Evolutionary conservation across 768 basidiomycete species (phyloP).

Genomic region (Butyriboletus loyo): DNA sequence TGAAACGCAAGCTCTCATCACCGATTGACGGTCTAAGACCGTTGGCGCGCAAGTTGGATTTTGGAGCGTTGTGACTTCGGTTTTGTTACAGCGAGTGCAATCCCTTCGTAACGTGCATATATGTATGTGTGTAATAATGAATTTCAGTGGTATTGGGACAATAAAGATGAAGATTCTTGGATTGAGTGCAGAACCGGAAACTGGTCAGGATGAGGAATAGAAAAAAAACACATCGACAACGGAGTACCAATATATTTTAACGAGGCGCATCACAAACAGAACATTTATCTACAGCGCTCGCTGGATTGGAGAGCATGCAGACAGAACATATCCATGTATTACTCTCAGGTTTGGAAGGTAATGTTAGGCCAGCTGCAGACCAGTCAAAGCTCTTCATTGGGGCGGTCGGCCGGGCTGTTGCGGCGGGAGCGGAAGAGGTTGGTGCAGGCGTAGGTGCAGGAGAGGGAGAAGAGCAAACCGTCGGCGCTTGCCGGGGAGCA

Average conservation of each 20-base stretch:
- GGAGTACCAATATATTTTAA: constrained; percentile 15
- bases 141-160: not conserved
- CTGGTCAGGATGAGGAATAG: constrained; percentile 14
- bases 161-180: not conserved
- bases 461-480: constrained; percentile 13
- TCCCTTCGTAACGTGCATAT: not conserved
- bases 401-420: constrained; percentile 1
- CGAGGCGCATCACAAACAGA: constrained; percentile 46
- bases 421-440: not conserved
- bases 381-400: constrained; percentile 34
- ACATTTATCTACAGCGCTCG: constrained; percentile 45
- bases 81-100: not conserved
- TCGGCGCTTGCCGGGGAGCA: constrained; percentile 28
- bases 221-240: constrained; percentile 5
- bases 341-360: constrained; percentile 20
- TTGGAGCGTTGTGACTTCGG: constrained; percentile 38
- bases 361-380: constrained; percentile 36
- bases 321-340: constrained; percentile 40
- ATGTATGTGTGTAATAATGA: constrained; percentile 4
- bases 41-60: constrained; percentile 71
- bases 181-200: constrained; percentile 1
- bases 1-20: constrained; percentile 71
- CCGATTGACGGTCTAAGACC: constrained; percentile 51
- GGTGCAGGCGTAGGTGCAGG: not conserved
- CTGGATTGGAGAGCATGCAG: constrained; percentile 46